These are phyloP conservation scores for Stemphylium vesicarium DNA, from an alignment of 2,329 filamentous ascomycete genomes.

Conservation along the genomic window DNA sequence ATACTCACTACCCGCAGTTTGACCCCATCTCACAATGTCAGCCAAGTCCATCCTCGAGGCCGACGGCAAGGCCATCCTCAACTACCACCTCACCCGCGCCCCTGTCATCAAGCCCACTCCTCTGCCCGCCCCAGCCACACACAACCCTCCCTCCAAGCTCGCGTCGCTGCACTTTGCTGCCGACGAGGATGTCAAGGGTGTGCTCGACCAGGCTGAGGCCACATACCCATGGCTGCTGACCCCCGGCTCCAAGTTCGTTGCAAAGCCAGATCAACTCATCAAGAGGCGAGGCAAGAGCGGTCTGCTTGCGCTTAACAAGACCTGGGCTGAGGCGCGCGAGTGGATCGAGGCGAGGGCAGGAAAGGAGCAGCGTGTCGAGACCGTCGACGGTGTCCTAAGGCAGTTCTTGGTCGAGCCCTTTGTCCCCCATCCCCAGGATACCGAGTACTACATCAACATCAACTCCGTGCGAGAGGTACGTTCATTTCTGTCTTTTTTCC, in stretches of 20 bases:
- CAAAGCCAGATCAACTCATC: constrained; percentile 99
- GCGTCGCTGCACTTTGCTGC: constrained; percentile 93
- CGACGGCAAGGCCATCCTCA: constrained; percentile 99
- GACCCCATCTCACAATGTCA: constrained; percentile 68
- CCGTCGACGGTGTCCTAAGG: constrained; percentile 83
- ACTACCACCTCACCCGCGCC: constrained; percentile 99
- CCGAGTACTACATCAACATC: constrained; percentile 99
- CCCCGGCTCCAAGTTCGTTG: constrained; percentile 87
- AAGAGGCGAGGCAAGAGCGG: constrained; percentile 99
- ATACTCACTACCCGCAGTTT: constrained; percentile 35
- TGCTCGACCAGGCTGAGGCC: constrained; percentile 94
- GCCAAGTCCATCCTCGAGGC: constrained; percentile 98
- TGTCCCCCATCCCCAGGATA: constrained; percentile 91
- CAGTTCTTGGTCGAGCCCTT: constrained; percentile 99
- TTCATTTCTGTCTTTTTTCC: constrained; percentile 41
- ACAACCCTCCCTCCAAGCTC: constrained; percentile 91
- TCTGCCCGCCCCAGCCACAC: constrained; percentile 79
- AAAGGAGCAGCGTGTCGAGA: constrained; percentile 93
- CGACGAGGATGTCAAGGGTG: constrained; percentile 78
- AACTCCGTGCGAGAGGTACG: constrained; percentile 99
- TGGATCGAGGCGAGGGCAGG: constrained; percentile 93
- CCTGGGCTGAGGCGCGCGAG: constrained; percentile 89
- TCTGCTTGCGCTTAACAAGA: constrained; percentile 94
- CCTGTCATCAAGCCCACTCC: constrained; percentile 97
- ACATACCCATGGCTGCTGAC: constrained; percentile 95